phyloP scores from a whole-genome alignment of 2,329 filamentous ascomycete genomes.

The Fusarium euwallaceae region DNA sequence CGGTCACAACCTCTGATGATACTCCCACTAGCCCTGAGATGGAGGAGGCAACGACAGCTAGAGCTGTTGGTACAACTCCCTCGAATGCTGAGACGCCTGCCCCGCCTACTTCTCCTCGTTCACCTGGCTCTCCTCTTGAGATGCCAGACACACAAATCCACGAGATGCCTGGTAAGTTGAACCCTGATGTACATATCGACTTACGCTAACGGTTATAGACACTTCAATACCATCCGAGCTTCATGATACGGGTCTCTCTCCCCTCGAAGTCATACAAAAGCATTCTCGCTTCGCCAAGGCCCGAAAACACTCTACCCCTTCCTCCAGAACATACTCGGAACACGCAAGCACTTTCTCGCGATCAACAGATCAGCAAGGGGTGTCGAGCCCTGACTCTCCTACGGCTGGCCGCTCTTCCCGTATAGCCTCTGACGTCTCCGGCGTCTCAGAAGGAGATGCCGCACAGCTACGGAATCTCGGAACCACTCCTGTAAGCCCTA shows the following conservation, averaged over 20 bases:
- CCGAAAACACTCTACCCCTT: constrained; percentile 38
- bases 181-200: background rate
- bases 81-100: constrained; percentile 32
- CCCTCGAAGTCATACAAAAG: constrained; percentile 56
- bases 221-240: constrained; percentile 61
- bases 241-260: constrained; percentile 57
- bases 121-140: constrained; percentile 47
- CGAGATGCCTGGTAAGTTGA: constrained; percentile 61
- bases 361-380: constrained; percentile 38
- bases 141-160: constrained; percentile 59
- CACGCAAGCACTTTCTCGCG: constrained; percentile 48
- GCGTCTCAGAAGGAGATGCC: constrained; percentile 38
- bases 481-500: constrained; percentile 37
- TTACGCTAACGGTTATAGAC: constrained; percentile 48
- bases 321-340: constrained; percentile 46
- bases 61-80: constrained; percentile 18
- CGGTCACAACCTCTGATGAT: constrained; percentile 60
- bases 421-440: constrained; percentile 42
- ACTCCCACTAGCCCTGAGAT: constrained; percentile 55
- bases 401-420: constrained; percentile 26
- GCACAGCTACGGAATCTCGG: constrained; percentile 34
- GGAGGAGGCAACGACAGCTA: constrained; percentile 50
- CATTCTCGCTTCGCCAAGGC: constrained; percentile 44
- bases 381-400: constrained; percentile 19
- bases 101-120: constrained; percentile 20